Evolutionary conservation across 805 yeast species (phyloP).

Genomic region (Saccharomyces paradoxus): DNA sequence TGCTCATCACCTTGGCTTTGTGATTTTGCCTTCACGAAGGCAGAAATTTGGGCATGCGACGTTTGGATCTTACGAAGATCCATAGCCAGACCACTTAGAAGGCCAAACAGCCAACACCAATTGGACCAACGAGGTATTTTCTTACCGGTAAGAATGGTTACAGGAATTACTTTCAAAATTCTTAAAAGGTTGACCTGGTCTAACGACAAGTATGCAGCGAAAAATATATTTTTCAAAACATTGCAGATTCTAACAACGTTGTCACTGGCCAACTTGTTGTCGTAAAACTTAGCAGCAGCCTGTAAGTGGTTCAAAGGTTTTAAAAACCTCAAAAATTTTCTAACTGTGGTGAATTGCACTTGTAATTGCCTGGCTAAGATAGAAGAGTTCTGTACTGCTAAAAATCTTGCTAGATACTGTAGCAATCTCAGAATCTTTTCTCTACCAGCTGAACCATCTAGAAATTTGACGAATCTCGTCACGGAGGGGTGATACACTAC

Average conservation of each 20-base stretch:
- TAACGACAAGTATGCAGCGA: constrained; percentile 52
- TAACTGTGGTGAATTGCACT: constrained; percentile 39
- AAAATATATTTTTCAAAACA: constrained; percentile 49
- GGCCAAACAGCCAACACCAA: constrained; percentile 70
- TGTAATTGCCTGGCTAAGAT: constrained; percentile 48
- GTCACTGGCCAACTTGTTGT: constrained; percentile 56
- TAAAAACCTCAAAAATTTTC: constrained; percentile 78
- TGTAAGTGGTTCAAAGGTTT: constrained; percentile 71
- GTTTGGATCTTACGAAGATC: constrained; percentile 48
- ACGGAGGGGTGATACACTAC: constrained; percentile 68
- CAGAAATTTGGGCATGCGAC: constrained; percentile 13
- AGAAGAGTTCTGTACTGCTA: constrained; percentile 52
- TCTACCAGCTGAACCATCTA: constrained; percentile 65
- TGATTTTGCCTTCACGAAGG: constrained; percentile 2
- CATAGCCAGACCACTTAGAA: constrained; percentile 53
- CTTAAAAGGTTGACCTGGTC: constrained; percentile 56
- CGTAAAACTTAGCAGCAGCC: constrained; percentile 57
- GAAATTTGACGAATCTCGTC: constrained; percentile 49
- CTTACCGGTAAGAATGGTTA: constrained; percentile 40
- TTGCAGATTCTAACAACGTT: constrained; percentile 19
- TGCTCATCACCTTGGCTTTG: neutral
- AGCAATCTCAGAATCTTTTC: constrained; percentile 73
- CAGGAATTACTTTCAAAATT: constrained; percentile 40
- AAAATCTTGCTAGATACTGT: constrained; percentile 72
- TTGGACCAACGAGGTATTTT: constrained; percentile 51